Evolutionary conservation across 352 stramenopile species (phyloP), one percentile per base, ranked within the genome.

Genomic region (Thalassiosira hispida): DNA sequence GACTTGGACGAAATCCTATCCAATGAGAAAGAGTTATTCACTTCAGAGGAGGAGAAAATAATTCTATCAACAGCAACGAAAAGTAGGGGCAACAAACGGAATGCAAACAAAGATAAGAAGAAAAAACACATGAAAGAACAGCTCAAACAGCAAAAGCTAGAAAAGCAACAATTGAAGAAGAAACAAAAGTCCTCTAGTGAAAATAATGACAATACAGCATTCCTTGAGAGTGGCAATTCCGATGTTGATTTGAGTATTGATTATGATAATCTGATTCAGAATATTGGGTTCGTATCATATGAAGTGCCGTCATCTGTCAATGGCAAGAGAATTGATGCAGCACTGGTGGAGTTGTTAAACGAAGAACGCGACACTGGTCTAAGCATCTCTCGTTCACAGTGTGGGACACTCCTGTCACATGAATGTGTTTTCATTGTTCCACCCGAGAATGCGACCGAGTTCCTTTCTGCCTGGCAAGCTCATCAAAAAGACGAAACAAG

Each of bases 281-380:
- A 44, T 55, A 63, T 83, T 18, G 35, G 76, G 11, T 77, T 85
- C 33, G 11, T 64, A 64, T 46, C 70, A 18, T 80, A 77, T 40
- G 55, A 73, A 40, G 57, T 94, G 64, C 65, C 81, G 29, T 20
- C 40, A 4, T 67, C 83, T 16, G 42, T 90, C 22, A 18, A 90
- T 62, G 81, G 83, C 25, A 87, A 87, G 60, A 53, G 89, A 62
- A 84, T 94, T 25, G 86, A 94, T 81, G 83, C 82, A 22, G 64
- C 83, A 44, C 33, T 94, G 12, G 78, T 81, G 11, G 73, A 81
- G 25, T 33, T 88, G n/a, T 68, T 90, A 20, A 79, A 86, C 51
- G 63, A 75, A 31, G 51, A 61, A 23, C 33, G 46, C 3, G 27
- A 40, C 33, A 42, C 1, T 18, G 51, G 64, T 49, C 18, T 61